phyloP scores from a whole-genome alignment of 805 yeast genomes.

The Hanseniaspora valbyensis region DNA sequence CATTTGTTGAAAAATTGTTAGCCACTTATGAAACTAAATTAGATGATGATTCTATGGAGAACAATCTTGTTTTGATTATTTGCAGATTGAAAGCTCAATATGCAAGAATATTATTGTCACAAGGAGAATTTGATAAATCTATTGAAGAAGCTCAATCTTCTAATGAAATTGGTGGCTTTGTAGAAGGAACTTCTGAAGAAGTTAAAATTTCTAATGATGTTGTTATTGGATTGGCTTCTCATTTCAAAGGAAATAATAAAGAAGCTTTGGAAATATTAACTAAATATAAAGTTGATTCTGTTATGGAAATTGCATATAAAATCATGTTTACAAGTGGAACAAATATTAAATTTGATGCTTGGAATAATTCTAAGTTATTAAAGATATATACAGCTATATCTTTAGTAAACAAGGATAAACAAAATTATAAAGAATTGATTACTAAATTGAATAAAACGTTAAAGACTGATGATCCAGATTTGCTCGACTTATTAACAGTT shows the following conservation, averaged over 20 bases:
- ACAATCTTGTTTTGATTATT: conserved; percentile 37
- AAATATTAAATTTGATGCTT: conserved; percentile 23
- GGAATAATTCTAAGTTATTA: conserved; percentile 7
- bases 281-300: conserved; percentile 40
- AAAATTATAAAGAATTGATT: conserved; percentile 57
- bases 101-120: conserved; percentile 61
- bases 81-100: conserved; percentile 55
- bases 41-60: conserved; percentile 50
- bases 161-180: conserved; percentile 36
- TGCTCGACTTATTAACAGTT: conserved; percentile 34
- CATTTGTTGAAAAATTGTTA: conserved; percentile 38
- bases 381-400: conserved; percentile 36
- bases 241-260: conserved; percentile 52
- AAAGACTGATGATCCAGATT: conserved; percentile 44
- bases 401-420: conserved; percentile 49
- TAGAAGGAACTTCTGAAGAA: conserved; percentile 25
- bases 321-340: conserved; percentile 66
- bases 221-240: conserved; percentile 61
- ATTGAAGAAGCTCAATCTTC: conserved; percentile 50
- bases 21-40: conserved; percentile 42
- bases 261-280: conserved; percentile 58
- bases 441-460: conserved; percentile 40
- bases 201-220: conserved; percentile 48
- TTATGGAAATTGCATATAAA: conserved; percentile 67
- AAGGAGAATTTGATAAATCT: conserved; percentile 44